phyloP scores from a whole-genome alignment of 257 asterid genomes.

The Ajuga chamaepitys region DNA sequence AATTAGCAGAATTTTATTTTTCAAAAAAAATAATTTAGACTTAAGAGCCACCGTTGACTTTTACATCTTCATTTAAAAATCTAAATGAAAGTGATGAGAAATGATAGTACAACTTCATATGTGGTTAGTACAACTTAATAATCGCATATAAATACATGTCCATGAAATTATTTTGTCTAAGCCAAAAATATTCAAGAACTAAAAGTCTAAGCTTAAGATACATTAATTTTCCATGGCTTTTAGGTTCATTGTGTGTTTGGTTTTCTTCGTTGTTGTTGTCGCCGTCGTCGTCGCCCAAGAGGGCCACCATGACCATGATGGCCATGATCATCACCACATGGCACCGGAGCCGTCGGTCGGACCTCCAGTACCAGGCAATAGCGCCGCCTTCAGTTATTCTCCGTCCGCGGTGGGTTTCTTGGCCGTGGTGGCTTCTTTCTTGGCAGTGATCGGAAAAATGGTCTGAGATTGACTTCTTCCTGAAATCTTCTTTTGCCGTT shows the following conservation, averaged over 20 bases:
- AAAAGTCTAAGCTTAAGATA: neutral
- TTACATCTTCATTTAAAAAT: neutral
- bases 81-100: conserved; percentile 2
- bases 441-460: conserved; percentile 21
- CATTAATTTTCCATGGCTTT: conserved; percentile 7
- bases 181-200: neutral
- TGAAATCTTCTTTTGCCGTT: neutral
- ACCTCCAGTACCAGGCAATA: conserved; percentile 3
- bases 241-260: conserved; percentile 10
- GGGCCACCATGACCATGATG: conserved; percentile 25
- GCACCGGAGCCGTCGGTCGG: conserved; percentile 13
- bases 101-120: conserved; percentile 19
- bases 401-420: conserved; percentile 25
- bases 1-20: too few species aligned
- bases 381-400: conserved; percentile 11
- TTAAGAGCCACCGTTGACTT: conserved; percentile 6
- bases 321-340: neutral
- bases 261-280: conserved; percentile 15
- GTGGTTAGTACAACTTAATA: conserved; percentile 12
- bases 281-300: conserved; percentile 26
- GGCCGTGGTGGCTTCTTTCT: conserved; percentile 27
- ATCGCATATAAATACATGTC: conserved; percentile 2
- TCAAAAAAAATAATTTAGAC: neutral
- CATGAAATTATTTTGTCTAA: neutral
- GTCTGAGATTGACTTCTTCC: conserved; percentile 17